Percentiles rank a stretch among this genome's conserved stretches.
Conservation (phyloP, 495 filamentous ascomycete genomes). For the Tuber microsphaerosporum region DNA sequence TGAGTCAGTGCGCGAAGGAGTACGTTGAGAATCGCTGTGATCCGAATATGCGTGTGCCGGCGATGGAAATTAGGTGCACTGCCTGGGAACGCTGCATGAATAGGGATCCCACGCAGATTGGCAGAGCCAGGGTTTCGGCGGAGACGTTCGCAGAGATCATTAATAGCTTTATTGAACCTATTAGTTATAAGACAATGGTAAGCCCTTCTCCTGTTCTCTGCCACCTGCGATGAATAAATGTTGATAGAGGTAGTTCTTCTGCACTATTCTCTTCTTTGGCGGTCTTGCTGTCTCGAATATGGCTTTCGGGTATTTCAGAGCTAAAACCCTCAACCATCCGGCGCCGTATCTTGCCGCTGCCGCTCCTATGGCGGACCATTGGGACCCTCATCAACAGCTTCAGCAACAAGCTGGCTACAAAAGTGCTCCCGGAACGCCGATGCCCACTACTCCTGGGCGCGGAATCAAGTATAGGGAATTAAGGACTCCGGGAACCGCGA, state of each 20-base stretch:
- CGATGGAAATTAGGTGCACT: conserved; percentile 63
- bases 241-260: conserved; percentile 29
- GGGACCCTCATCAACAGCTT: conserved; percentile 18
- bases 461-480: conserved; percentile 1
- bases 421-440: conserved; percentile 24
- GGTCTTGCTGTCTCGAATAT: conserved; percentile 33
- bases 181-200: conserved; percentile 68
- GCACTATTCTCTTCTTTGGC: conserved; percentile 12
- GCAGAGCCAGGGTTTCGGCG: conserved; percentile 61
- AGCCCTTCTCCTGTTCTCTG: conserved; percentile 25
- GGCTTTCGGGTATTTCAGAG: conserved; percentile 33
- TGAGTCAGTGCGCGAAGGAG: conserved; percentile 59
- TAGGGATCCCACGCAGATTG: conserved; percentile 58
- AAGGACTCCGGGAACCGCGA: not conserved
- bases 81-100: conserved; percentile 85
- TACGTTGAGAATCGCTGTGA: conserved; percentile 69
- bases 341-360: conserved; percentile 30
- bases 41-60: conserved; percentile 57
- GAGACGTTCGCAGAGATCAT: conserved; percentile 75
- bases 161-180: conserved; percentile 63
- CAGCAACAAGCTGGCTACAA: conserved; percentile 23
- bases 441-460: conserved; percentile 24
- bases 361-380: conserved; percentile 10
- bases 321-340: conserved; percentile 27
- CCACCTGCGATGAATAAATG: conserved; percentile 10